A percentile compares a stretch with the other conserved stretches of the same genome.
Conservation (phyloP, 768 basidiomycete genomes). For the Tubosaeta sp. region DNA sequence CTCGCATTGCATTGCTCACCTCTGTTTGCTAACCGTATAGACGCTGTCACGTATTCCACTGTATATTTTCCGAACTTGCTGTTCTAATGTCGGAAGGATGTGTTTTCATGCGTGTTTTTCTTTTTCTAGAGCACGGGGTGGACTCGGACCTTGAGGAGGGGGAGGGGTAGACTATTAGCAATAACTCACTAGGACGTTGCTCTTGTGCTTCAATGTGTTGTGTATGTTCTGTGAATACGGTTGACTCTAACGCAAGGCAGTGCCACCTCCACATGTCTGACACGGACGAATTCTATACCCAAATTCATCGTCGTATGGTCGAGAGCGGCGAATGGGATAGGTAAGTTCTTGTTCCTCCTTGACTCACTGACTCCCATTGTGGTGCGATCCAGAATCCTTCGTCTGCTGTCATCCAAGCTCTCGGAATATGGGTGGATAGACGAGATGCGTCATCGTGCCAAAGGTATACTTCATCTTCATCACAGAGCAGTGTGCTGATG, state of each 20-base stretch:
- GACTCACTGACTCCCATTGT: too few relatives aligned
- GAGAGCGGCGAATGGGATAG: not conserved
- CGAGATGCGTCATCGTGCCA: not conserved
- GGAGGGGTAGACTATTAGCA: not conserved
- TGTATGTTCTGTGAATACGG: too few relatives aligned
- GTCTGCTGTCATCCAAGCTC: not conserved
- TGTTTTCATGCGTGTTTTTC: constrained; percentile 3
- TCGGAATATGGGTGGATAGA: not conserved
- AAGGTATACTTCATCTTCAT: not conserved
- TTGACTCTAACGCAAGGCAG: not conserved
- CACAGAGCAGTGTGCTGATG: not conserved
- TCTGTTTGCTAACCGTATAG: constrained; percentile 12
- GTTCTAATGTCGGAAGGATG: not conserved
- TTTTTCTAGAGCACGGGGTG: not conserved
- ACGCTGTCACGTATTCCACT: not conserved
- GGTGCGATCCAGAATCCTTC: not conserved
- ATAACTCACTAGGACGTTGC: too few relatives aligned
- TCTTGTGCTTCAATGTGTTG: not conserved
- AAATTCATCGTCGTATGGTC: not conserved
- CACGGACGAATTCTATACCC: not conserved
- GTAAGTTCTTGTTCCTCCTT: not conserved
- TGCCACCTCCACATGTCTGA: not conserved
- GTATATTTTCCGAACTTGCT: not conserved
- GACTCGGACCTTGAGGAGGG: too few relatives aligned
- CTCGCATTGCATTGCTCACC: constrained; percentile 10